phyloP scores from a whole-genome alignment of 805 yeast genomes.

The Saccharomycopsis sp. region DNA sequence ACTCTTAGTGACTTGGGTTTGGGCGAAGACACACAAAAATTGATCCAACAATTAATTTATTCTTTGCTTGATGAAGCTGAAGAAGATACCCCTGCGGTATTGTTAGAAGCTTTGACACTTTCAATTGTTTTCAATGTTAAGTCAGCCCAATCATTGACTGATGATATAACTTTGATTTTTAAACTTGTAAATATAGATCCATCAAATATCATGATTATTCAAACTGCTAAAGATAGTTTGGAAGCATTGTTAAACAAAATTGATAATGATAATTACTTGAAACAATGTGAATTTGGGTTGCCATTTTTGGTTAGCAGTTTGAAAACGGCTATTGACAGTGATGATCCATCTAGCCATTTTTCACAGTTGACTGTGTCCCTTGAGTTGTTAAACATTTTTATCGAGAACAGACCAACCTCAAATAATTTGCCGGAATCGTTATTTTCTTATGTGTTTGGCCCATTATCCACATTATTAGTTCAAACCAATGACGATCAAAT shows the following conservation, averaged over 20 bases:
- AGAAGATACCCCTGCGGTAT: conserved; percentile 71
- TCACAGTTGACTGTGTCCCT: conserved; percentile 50
- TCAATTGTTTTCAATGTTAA: conserved; percentile 44
- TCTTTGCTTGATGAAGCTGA: conserved; percentile 53
- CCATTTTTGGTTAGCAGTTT: conserved; percentile 42
- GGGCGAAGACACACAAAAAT: conserved; percentile 20
- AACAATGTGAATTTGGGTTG: conserved; percentile 43
- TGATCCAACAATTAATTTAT: conserved; percentile 32
- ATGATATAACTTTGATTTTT: conserved; percentile 49
- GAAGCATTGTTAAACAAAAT: conserved; percentile 48
- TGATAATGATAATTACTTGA: conserved; percentile 36
- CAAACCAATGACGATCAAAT: conserved; percentile 66
- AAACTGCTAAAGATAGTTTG: conserved; percentile 65
- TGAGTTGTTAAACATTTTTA: conserved; percentile 45
- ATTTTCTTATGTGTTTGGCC: conserved; percentile 24
- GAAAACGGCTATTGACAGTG: conserved; percentile 28
- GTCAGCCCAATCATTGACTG: conserved; percentile 27
- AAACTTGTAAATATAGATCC: conserved; percentile 65
- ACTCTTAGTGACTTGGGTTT: conserved; percentile 25
- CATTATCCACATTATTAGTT: conserved; percentile 25
- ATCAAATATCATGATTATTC: conserved; percentile 60
- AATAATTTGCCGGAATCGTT: conserved; percentile 26
- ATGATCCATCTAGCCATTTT: conserved; percentile 35
- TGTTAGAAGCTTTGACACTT: conserved; percentile 62
- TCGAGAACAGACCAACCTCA: conserved; percentile 37